Conservation (phyloP, 129 eudicot species). For the Centella asiatica region DNA sequence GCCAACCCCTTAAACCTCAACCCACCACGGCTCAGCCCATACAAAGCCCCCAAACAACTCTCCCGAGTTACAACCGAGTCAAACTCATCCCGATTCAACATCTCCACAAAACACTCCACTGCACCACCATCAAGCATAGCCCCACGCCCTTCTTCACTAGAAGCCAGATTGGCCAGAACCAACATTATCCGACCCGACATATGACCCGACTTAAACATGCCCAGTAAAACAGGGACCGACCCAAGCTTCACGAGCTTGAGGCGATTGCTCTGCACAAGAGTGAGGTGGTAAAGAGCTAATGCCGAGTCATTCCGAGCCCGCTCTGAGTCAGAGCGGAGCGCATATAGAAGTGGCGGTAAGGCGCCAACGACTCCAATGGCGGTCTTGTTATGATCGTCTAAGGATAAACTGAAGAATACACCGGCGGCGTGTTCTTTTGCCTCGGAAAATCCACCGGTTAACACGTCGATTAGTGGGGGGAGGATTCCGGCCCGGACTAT, state of each 20-base stretch:
- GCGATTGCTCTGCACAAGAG: constrained; percentile 69
- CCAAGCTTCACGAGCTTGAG: constrained; percentile 66
- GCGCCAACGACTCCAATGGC: constrained; percentile 86
- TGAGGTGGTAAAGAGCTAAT: constrained; percentile 64
- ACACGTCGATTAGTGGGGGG: constrained; percentile 60
- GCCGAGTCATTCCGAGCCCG: constrained; percentile 71
- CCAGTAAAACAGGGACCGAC: constrained; percentile 37
- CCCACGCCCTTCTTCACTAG: constrained; percentile 63
- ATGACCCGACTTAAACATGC: constrained; percentile 54
- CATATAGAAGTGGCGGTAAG: constrained; percentile 57
- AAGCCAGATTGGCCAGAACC: constrained; percentile 52
- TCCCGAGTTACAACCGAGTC: constrained; percentile 58
- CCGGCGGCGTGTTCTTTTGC: constrained; percentile 89
- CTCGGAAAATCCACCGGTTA: constrained; percentile 53
- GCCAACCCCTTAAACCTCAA: constrained; percentile 82
- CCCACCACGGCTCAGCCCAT: constrained; percentile 78
- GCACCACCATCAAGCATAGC: constrained; percentile 82
- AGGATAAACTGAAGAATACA: constrained; percentile 66
- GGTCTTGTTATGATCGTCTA: constrained; percentile 75
- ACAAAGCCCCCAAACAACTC: constrained; percentile 53
- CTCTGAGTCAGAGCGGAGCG: constrained; percentile 55
- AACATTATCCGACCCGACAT: constrained; percentile 59
- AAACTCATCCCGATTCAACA: constrained; percentile 38
- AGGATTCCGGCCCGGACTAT: constrained; percentile 74
- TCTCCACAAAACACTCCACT: constrained; percentile 48